phyloP scores from a whole-genome alignment of 345 rosid species.

The Aquilaria malaccensis region DNA sequence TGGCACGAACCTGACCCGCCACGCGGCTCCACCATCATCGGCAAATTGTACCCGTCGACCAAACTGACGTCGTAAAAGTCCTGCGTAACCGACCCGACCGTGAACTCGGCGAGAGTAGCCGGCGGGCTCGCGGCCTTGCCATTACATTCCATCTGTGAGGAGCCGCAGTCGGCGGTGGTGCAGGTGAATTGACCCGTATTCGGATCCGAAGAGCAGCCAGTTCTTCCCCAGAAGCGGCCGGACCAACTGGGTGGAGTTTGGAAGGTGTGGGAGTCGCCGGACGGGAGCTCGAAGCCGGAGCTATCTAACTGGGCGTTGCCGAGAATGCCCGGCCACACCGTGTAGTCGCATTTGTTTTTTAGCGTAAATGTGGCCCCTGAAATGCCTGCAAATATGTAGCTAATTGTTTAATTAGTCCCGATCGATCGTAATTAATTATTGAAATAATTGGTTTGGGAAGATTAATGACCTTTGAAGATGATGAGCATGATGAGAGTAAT shows the following conservation, averaged over 20 bases:
- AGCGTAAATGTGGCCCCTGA: slow-evolving; percentile 49
- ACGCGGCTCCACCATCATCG: slow-evolving; percentile 46
- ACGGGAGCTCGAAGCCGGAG: slow-evolving; percentile 51
- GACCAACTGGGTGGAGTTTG: slow-evolving; percentile 58
- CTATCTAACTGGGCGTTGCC: slow-evolving; percentile 38
- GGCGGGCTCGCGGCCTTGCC: slow-evolving; percentile 61
- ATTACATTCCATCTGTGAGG: slow-evolving; percentile 53
- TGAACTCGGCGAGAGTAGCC: slow-evolving; percentile 62
- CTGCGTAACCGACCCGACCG: slow-evolving; percentile 51
- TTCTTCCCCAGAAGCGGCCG: slow-evolving; percentile 73
- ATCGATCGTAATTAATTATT: not conserved
- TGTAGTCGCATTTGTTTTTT: slow-evolving; percentile 47
- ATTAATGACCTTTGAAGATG: slow-evolving; percentile 26
- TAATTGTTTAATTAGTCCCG: too few species aligned
- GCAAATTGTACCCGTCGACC: slow-evolving; percentile 67
- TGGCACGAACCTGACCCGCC: slow-evolving; percentile 53
- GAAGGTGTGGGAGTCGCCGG: slow-evolving; percentile 42
- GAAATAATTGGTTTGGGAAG: not conserved
- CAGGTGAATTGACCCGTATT: slow-evolving; percentile 39
- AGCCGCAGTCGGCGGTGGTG: slow-evolving; percentile 66
- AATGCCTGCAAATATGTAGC: slow-evolving; percentile 21
- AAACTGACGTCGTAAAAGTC: slow-evolving; percentile 68
- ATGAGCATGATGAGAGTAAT: slow-evolving; percentile 25
- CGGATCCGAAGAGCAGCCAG: slow-evolving; percentile 44
- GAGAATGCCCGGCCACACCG: slow-evolving; percentile 73